Evolutionary conservation across 2,329 filamentous ascomycete genomes (phyloP).

Genomic region (Pseudocercospora vitis): DNA sequence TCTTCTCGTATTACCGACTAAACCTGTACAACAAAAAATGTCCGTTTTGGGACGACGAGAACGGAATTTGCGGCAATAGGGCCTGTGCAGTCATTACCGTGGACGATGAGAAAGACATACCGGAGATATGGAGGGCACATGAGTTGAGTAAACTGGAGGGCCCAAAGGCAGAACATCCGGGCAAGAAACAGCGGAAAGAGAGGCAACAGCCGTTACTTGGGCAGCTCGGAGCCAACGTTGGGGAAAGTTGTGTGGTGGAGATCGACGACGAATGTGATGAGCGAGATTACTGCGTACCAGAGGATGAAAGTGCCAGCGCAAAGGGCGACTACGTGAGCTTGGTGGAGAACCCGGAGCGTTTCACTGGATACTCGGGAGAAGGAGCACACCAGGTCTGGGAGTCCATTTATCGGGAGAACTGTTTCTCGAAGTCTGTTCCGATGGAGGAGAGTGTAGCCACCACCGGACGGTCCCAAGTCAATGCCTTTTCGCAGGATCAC

Average conservation of each 20-base stretch:
- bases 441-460: conserved; percentile 28
- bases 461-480: conserved; percentile 28
- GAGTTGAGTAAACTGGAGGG: conserved; percentile 91
- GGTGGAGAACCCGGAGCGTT: conserved; percentile 88
- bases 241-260: conserved; percentile 94
- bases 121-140: conserved; percentile 84
- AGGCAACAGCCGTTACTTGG: conserved; percentile 75
- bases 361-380: conserved; percentile 87
- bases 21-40: conserved; percentile 94
- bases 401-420: conserved; percentile 95
- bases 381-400: conserved; percentile 92
- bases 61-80: conserved; percentile 94
- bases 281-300: conserved; percentile 92
- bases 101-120: conserved; percentile 93
- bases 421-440: conserved; percentile 62
- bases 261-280: conserved; percentile 97
- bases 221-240: conserved; percentile 78
- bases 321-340: conserved; percentile 98
- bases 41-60: conserved; percentile 92
- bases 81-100: conserved; percentile 94
- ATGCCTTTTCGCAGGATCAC: conserved; percentile 47
- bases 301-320: conserved; percentile 80
- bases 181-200: conserved; percentile 69
- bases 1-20: conserved; percentile 95
- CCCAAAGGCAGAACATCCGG: conserved; percentile 85